Evolutionary conservation across 805 yeast species (phyloP), one percentile per base, ranked within the genome.

Genomic region (Ogataea naganishii): DNA sequence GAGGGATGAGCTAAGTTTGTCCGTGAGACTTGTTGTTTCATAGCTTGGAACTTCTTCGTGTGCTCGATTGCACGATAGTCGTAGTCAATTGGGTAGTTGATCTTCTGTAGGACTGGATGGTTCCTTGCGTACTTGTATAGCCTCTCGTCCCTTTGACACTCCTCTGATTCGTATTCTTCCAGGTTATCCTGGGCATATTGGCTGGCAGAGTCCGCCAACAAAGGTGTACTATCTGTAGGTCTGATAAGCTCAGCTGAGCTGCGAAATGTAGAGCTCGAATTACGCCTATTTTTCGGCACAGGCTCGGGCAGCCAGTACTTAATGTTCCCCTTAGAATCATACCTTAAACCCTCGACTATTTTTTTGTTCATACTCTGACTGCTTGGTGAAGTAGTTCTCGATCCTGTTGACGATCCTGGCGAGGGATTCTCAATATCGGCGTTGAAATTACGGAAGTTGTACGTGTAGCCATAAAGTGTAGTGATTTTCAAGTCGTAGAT

Each of bases 391-490:
- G 15, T 16, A 13, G 22, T 8, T 8, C n/a, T n/a, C n/a, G 47
- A 40, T 9, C 36, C 37, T 9, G 26, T 26, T n/a, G 39, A 36
- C 3, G 47, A 39, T 6, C 36, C 32, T 14, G 35, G 26, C 10
- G 40, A 33, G n/a, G n/a, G n/a, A 14, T 39, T 34, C 30, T 49
- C 56, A 14, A 40, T 84, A 1, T 77, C 79, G 0, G 95, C 75
- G 49, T 88, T 95, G 57, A 86, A 89, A 33, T 74, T 74, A 36
- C 80, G 69, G 50, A 83, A 86, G 40, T 82, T 84, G 49, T 92
- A 89, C 31, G 66, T 65, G 32, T 74, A 76, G 3, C 92, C 89
- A 30, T 75, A 64, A 43, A 67, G 62, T 1, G 78, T 69, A 0
- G 94, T 73, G 27, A 67, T 60, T 41, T 68, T 73, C 49, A 88